Base-by-base conservation (phyloP, 2,329 filamentous ascomycete species). In the Graphiopsis chlorocephala region DNA sequence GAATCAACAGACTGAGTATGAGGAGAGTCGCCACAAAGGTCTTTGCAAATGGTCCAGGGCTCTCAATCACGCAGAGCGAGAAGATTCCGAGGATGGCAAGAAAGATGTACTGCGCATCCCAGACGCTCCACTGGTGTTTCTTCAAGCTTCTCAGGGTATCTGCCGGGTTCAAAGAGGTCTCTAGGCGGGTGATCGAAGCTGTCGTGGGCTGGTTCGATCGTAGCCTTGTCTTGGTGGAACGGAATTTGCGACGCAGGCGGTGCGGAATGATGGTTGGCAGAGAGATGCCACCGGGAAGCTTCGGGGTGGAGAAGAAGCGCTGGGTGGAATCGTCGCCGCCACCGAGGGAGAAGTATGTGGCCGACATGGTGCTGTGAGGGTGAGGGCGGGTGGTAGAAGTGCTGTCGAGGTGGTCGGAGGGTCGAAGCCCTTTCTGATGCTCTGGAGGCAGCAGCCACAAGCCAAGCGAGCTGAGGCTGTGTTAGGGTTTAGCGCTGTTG, bases 101-200 rank as follows among this genome's bases (percentile, higher is more conserved):
- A 64, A 94, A 81, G 59, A 92, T 77, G 77, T 97, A 96, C 79
- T 97, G 93, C 47, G 90, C 85, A 78, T 98, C 94, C 76, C 93
- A 90, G 60, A 89, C 81, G 60, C 86, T 89, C 91, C 92, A 97
- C 68, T 87, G 87, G 75, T 95, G 92, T 66, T 85, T 85, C 72
- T 90, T 89, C 68, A 97, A 82, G 42, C 89, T 86, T 66, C 87
- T 86, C 67, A 97, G 78, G 14, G 92, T 93, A 74, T 96, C 90
- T 72, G 85, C 82, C 5, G 92, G 89, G 70, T 90, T 93, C 78
- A 93, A 91, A 0, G 93, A 97, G 17, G 88, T 93, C 78, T 96
- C 86, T 63, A 97, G 83, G 31, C 84, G 84, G 59, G 92, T 86
- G 73, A 97, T 86, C 68, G 89, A 90, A 59, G 91, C 89, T 25